Base-by-base conservation (phyloP, 129 eudicot genomes). In the Lonicera japonica region DNA sequence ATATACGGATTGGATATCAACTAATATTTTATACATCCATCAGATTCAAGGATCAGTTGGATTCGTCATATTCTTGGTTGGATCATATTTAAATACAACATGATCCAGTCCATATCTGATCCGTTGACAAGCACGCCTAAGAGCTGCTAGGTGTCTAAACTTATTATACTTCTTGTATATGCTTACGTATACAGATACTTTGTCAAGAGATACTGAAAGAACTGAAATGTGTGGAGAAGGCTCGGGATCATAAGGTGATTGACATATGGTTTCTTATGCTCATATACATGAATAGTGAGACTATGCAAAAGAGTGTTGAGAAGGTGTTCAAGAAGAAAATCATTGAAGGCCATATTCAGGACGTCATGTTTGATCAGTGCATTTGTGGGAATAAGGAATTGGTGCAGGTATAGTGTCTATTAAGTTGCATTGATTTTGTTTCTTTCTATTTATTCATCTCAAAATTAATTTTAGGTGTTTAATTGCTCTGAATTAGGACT, bases 231-330 rank as follows among this genome's bases (percentile, higher is more conserved):
- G 63, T 84, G 21, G 84, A 84, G 65, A 80, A 75, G 69, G 76
- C 88, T 62, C 82, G 73, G 45, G 84, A 84, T 69, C 94, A 88
- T 67, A 88, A 88, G 72, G 85, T 79, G 79, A 76, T 88, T 41
- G 96, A 88, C 73, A 74, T 88, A 69, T 88, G 96, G 96, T 77
- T 88, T 63, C 79, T 88, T 73, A 77, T 81, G 55, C 84, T 84
- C 25, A 64, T 88, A 56, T 84, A 67, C 74, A 84, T 76, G 79
- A 88, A 79, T 63, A 67, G 80, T 23, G 86, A 84, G 61, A 69
- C 94, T 39, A 81, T 88, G 94, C 94, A 79, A 64, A 88, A 79
- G 77, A 79, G 73, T 52, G 86, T 84, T 60, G 86, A 82, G 67
- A 84, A 82, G 61, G 61, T 88, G 58, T 73, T 88, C 69, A 84